Percentiles rank a stretch among this genome's conserved stretches.
Conservation (phyloP, 306 rosid species). For the Medicago truncatula region MtrunA17r5.0-ANR NC_053049.1:48759501-48760000, state of each 20-base stretch:
- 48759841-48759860: conserved; percentile 62
- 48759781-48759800: conserved; percentile 74
- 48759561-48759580: background rate
- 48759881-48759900: conserved; percentile 42
- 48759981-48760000: background rate
- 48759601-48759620: background rate
- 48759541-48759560: conserved; percentile 95
- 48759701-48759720: conserved; percentile 71
- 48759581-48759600: background rate
- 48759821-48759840: conserved; percentile 62
- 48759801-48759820: conserved; percentile 71
- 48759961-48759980: background rate
- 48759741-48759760: conserved; percentile 77
- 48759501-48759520: conserved; percentile 81
- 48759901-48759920: background rate
- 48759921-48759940: background rate
- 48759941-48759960: background rate
- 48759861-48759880: conserved; percentile 27
- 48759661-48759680: conserved; percentile 81
- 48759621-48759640: background rate
- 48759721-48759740: conserved; percentile 73
- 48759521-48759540: conserved; percentile 81
- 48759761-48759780: conserved; percentile 81
- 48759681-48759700: conserved; percentile 78
- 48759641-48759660: conserved; percentile 77